Base-by-base conservation (phyloP, 108 stramenopile genomes). In the Cyclotella distinguenda region DNA sequence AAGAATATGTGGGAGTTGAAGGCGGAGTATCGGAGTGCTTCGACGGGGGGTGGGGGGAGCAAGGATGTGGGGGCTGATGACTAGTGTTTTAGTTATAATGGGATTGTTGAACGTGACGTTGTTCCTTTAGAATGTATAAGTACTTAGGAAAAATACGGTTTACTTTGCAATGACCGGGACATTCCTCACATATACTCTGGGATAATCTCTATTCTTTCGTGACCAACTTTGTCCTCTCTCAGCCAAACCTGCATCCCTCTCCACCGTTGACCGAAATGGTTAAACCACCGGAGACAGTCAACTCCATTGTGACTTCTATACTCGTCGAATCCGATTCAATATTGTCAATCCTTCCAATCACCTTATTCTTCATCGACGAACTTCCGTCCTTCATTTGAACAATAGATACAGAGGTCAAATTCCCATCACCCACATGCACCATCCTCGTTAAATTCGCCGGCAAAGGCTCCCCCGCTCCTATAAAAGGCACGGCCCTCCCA, bases 1-100 rank as follows among this genome's bases (percentile, higher is more conserved):
- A 93, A 90, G 78, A 87, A 82, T 54, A 82, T 70, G 38, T 84
- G 83, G 82, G 76, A 83, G 66, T 59, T 83, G 34, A 70, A 72
- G 64, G 39, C 64, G 45, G 82, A 83, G 31, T 83, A 80, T 39
- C 69, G 71, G 65, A 68, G 66, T 60, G 61, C 67, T 12, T 39
- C 38, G 23, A 28, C 64, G 19, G 55, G 42, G 22, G 40, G 60
- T 12, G 42, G 48, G 6, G 51, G 18, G 61, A 38, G 40, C n/a
- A 49, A 50, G 28, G 26, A 6, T 27, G 34, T 8, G 22, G 13
- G 26, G 23, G 4, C 46, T n/a, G 6, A 40, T n/a, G 22, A 60
- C n/a, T 6, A 42, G 3, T 43, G 21, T n/a, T n/a, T n/a, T n/a
- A n/a, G n/a, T n/a, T n/a, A n/a, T n/a, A n/a, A n/a, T n/a, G n/a